Evolutionary conservation across 148 eudicot species (phyloP).

Genomic region (Amaranthus cruentus): DNA sequence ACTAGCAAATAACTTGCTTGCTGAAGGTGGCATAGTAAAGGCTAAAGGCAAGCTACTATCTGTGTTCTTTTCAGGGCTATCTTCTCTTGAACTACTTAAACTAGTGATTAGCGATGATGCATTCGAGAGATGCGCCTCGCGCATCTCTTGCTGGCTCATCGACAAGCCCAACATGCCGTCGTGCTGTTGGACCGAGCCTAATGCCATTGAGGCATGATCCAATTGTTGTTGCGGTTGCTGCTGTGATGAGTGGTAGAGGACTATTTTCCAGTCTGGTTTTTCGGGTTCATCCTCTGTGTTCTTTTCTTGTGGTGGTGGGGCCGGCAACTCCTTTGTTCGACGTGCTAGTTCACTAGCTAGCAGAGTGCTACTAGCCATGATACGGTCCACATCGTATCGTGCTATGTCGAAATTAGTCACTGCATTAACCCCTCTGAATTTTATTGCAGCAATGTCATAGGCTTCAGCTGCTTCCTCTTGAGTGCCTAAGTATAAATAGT

Average conservation of each 20-base stretch:
- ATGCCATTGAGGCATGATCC: conserved; percentile 17
- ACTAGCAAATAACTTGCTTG: conserved; percentile 34
- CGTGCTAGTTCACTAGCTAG: conserved; percentile 71
- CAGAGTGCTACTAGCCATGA: conserved; percentile 75
- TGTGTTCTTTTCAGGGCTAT: conserved; percentile 50
- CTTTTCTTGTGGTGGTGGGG: conserved; percentile 7
- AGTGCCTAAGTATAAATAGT: conserved; percentile 42
- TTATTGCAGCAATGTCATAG: conserved; percentile 87
- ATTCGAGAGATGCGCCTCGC: conserved; percentile 34
- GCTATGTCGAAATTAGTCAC: conserved; percentile 84
- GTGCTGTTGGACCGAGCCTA: conserved; percentile 19
- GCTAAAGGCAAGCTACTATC: conserved; percentile 34
- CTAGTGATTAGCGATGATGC: conserved; percentile 50
- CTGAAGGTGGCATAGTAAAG: conserved; percentile 42
- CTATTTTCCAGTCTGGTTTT: conserved; percentile 42
- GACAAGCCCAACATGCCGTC: conserved; percentile 17
- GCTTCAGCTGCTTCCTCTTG: conserved; percentile 99
- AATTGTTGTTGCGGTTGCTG: conserved; percentile 3
- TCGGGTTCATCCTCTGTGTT: conserved; percentile 5
- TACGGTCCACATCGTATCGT: conserved; percentile 74
- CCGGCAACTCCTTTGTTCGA: conserved; percentile 43
- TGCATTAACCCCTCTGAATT: conserved; percentile 74
- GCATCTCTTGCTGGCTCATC: conserved; percentile 22
- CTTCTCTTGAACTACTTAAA: conserved; percentile 54
- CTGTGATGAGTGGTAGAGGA: conserved; percentile 26